These are phyloP conservation scores for Thelonectria discophora DNA, from an alignment of 2,329 filamentous ascomycete species.

Conservation along the genomic window DNA sequence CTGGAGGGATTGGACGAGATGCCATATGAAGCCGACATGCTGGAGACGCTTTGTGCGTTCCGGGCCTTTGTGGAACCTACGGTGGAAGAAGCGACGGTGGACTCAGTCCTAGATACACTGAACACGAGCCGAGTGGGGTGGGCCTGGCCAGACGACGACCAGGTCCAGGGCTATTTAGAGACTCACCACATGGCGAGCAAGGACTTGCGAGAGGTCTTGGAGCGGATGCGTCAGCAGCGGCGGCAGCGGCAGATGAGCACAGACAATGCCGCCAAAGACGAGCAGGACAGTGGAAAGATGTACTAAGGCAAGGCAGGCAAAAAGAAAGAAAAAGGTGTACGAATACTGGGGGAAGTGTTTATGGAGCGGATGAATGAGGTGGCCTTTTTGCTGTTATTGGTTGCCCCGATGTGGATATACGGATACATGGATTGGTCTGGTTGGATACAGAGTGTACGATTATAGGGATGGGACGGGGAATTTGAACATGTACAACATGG, in stretches of 20 bases:
- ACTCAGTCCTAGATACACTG: constrained; percentile 43
- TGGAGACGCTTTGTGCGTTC: constrained; percentile 56
- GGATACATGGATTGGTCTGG: not conserved
- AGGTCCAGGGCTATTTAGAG: constrained; percentile 48
- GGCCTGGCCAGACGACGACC: constrained; percentile 52
- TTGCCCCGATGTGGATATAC: constrained; percentile 2
- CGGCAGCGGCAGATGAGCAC: constrained; percentile 15
- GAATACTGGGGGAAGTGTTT: constrained; percentile 17
- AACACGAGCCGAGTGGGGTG: constrained; percentile 40
- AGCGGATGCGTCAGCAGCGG: constrained; percentile 30
- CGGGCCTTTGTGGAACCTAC: constrained; percentile 57
- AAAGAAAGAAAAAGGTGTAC: not conserved
- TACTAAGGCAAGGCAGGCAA: not conserved
- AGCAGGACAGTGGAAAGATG: constrained; percentile 11
- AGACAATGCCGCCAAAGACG: constrained; percentile 5
- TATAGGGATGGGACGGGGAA: constrained; percentile 10
- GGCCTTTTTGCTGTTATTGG: constrained; percentile 5
- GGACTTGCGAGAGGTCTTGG: constrained; percentile 39
- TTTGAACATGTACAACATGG: constrained; percentile 19
- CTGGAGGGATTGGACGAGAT: constrained; percentile 48
- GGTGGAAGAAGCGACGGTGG: constrained; percentile 46
- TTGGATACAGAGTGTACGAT: constrained; percentile 19
- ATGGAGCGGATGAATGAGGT: constrained; percentile 18
- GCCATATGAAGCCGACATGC: constrained; percentile 47
- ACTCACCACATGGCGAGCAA: constrained; percentile 37